Conservation (phyloP, 768 basidiomycete species). For the Megacollybia marginata region DNA sequence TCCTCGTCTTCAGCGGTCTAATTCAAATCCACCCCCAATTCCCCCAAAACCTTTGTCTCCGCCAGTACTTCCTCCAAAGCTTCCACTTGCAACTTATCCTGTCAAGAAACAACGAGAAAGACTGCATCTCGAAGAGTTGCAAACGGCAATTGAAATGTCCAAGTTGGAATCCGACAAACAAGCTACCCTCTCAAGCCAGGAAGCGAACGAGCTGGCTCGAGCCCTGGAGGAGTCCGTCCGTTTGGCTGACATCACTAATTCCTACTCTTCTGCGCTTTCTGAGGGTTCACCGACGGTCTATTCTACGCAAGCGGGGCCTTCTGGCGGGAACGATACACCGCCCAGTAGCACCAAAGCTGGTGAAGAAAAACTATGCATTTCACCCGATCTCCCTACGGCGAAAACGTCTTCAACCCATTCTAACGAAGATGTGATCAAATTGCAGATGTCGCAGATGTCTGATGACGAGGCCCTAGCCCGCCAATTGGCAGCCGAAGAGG, state of each 20-base stretch:
- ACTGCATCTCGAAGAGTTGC: constrained; percentile 34
- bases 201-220: constrained; percentile 60
- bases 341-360: not conserved
- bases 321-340: constrained; percentile 1
- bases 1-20: constrained; percentile 8
- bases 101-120: constrained; percentile 11
- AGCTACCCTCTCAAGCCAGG: constrained; percentile 22
- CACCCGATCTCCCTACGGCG: not conserved
- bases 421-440: not conserved
- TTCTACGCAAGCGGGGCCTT: constrained; percentile 14
- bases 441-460: constrained; percentile 2
- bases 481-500: constrained; percentile 10
- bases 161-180: constrained; percentile 32
- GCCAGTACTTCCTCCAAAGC: constrained; percentile 10
- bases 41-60: constrained; percentile 29
- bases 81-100: constrained; percentile 3
- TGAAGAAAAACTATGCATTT: not conserved
- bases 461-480: constrained; percentile 23
- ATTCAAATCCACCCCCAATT: constrained; percentile 25
- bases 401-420: constrained; percentile 1
- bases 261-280: constrained; percentile 9
- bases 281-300: constrained; percentile 2
- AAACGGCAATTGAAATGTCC: constrained; percentile 39
- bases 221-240: constrained; percentile 51
- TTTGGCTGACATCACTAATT: constrained; percentile 3